Evolutionary conservation across 345 rosid species (phyloP), one percentile per base, ranked within the genome.

Genomic region (Sonneratia alba): DNA sequence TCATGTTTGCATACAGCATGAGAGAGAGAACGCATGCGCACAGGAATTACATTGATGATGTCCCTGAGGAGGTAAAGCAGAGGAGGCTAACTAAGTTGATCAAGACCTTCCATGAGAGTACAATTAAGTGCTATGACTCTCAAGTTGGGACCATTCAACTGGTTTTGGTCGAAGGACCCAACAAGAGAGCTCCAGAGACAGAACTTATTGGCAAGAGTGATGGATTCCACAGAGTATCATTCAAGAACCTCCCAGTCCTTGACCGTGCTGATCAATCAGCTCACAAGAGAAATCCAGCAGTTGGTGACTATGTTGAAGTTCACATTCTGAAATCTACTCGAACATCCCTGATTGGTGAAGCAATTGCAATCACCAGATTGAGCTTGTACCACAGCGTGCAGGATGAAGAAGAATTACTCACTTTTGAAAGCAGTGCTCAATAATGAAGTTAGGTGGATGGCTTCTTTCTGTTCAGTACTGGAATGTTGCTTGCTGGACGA

Each of bases 1-100:
- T 87, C 83, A 88, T 94, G 96, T 91, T 94, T 86, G 97, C 98
- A 56, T 94, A 91, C 80, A 94, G 96, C 86, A 91, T 91, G 97
- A 82, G 97, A 71, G 97, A 91, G 77, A 94, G 88, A 73, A 90
- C 97, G 0, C 96, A 91, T 79, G 98, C 98, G 45, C 89, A 94
- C 47, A 76, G 96, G 74, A 85, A 87, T 57, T 94, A 87, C 73
- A 75, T 57, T 3, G 97, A 91, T 71, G 92, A 88, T 51, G 91
- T 94, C 69, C 87, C 97, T 10, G 96, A 90, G 69, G 90, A 86
- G 68, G 87, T 94, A 68, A 91, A 94, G 78, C 93, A 90, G 72
- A 86, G 97, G 81, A 89, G 97, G 78, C 89, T 94, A 61, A 75
- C 86, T 7, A 96, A 94, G 79, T 87, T 94, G 32, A 87, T 94